A percentile compares a stretch with the other conserved stretches of the same genome.
These are phyloP conservation scores for Ophiorrhiza pumila DNA, from an alignment of 257 asterid genomes.

Conservation along the genomic window DNA sequence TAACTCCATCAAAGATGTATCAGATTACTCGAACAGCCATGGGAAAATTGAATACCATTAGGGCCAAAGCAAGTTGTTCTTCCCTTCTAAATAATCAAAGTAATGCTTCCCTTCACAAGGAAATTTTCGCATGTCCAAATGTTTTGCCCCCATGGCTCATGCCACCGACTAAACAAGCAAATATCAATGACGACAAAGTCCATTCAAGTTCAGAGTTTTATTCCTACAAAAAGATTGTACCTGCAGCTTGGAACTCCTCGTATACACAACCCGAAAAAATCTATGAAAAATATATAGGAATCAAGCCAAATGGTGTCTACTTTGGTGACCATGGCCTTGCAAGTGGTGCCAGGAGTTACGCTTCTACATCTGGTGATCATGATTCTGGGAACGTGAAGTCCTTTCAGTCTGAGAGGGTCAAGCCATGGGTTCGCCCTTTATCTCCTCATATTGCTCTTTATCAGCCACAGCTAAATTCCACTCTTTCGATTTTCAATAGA, in stretches of 20 bases:
- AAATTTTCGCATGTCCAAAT: too few species aligned
- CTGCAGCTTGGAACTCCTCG: constrained; percentile 7
- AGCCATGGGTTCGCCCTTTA: constrained; percentile 10
- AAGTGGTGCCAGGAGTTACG: neutral
- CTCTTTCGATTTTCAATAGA: constrained; percentile 10
- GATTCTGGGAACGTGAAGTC: too few species aligned
- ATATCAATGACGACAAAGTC: neutral
- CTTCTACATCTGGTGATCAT: neutral
- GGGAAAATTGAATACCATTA: too few species aligned
- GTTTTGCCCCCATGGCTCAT: neutral
- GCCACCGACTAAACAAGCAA: neutral
- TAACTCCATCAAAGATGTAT: too few species aligned
- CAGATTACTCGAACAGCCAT: too few species aligned
- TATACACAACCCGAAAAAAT: neutral
- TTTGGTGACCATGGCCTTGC: neutral
- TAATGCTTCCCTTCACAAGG: neutral
- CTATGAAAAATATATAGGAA: neutral
- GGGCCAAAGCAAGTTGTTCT: neutral
- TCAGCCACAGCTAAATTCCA: constrained; percentile 12
- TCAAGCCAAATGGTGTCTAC: neutral
- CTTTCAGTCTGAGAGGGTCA: neutral
- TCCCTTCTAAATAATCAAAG: neutral
- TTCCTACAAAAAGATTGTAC: neutral
- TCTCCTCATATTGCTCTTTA: constrained; percentile 15
- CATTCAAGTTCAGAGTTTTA: neutral